Evolutionary conservation across 352 stramenopile genomes (phyloP), one percentile per base, ranked within the genome.

Genomic region (Phytophthora pistaciae): DNA sequence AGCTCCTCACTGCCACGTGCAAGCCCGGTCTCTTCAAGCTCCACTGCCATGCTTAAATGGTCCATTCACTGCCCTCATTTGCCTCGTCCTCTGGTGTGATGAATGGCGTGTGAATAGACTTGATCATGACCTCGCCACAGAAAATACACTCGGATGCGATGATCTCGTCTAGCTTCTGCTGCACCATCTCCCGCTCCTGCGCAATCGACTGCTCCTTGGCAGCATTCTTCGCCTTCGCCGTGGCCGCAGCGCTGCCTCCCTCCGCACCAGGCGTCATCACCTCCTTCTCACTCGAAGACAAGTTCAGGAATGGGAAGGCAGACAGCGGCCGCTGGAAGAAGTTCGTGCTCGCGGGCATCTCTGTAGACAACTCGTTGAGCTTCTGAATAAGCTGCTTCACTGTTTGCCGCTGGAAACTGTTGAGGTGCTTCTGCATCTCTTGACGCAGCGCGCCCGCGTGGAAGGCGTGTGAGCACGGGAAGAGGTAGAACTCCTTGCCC

Each of bases 71-170:
- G 44, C 88, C 90, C 72, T 97, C 90, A 11, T 78, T 77, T 36
- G 75, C 73, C 49, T 97, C 87, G 67, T 98, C 93, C 52, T 98
- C 90, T 9, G 88, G 79, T 23, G 88, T 91, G 73, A 98, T 95
- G 64, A 98, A 97, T 25, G 94, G 92, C 67, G 88, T 76, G 69
- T 97, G 90, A 65, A 98, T 96, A 54, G 92, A 98, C 75, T 98
- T 95, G 75, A 98, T 98, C 95, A 98, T 98, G 20, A 98, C 90
- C 72, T 98, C 92, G 44, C 95, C 94, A 70, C 95, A 98, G 66
- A 98, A 96, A 70, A 97, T 92, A 73, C 95, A 98, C 78, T 98
- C 95, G 46, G 93, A 97, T 25, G 95, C 94, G 40, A 98, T 91
- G 74, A 98, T 98, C 56, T 97, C 92, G 70, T 98, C 94, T 40